These are phyloP conservation scores for Glarea lozoyensis DNA, from an alignment of 495 filamentous ascomycete genomes.

Conservation along the genomic window DNA sequence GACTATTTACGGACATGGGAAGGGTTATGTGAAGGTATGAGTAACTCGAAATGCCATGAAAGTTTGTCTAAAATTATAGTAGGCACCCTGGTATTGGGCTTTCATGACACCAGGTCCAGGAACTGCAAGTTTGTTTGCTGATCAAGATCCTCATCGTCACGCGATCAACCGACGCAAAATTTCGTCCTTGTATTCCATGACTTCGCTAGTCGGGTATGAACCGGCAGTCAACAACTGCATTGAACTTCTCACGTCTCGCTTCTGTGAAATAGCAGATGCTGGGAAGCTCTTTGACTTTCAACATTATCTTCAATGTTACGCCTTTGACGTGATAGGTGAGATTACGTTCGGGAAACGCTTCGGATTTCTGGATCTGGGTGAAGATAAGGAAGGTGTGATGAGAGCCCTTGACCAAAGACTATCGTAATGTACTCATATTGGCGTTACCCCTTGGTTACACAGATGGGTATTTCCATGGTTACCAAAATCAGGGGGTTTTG, in stretches of 20 bases:
- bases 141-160: slow-evolving; percentile 18
- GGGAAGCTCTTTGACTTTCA: slow-evolving; percentile 32
- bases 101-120: slow-evolving; percentile 9
- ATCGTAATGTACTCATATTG: slow-evolving; percentile 32
- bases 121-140: slow-evolving; percentile 19
- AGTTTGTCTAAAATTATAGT: neutral
- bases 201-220: slow-evolving; percentile 43
- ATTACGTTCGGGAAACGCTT: slow-evolving; percentile 45
- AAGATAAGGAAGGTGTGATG: slow-evolving; percentile 38
- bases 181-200: slow-evolving; percentile 40
- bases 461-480: neutral
- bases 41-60: neutral
- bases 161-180: slow-evolving; percentile 23
- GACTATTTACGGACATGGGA: slow-evolving; percentile 1
- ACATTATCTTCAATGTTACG: slow-evolving; percentile 47
- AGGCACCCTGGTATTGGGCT: slow-evolving; percentile 23
- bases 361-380: slow-evolving; percentile 40
- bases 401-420: slow-evolving; percentile 26
- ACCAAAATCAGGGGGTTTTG: neutral
- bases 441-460: slow-evolving; percentile 30
- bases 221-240: slow-evolving; percentile 40
- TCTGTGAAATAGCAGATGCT: slow-evolving; percentile 29
- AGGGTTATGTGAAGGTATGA: slow-evolving; percentile 1
- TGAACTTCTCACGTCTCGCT: slow-evolving; percentile 31
- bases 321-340: slow-evolving; percentile 48